Base-by-base conservation (phyloP, 257 asterid species). In the Asclepias syriaca region DNA sequence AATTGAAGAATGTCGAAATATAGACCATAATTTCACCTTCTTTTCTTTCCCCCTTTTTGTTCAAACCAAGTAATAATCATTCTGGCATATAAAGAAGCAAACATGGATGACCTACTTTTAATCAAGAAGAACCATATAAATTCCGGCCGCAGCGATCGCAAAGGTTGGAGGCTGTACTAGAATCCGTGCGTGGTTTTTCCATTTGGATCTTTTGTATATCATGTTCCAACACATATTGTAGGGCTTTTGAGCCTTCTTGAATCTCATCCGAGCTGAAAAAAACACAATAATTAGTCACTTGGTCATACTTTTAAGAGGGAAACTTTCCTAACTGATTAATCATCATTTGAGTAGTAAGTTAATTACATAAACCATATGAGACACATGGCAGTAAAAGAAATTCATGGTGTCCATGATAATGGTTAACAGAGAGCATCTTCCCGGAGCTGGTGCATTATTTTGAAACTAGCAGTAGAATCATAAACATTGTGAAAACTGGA, bases 81-180 rank as follows among this genome's bases (percentile, higher is more conserved):
- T 29, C 66, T 29, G 46, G 66, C 66, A 60, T 60, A 29, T 14
- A 61, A 21, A 29, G 18, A 14, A 16, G 68, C 68, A 37, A 37
- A 64, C 68, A 64, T 64, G 49, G 50, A 39, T 7, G 15, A 16
- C 29, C 27, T 64, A 16, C 50, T 37, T 37, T 18, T 64, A 18
- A 27, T 64, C 68, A 64, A 8, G 29, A 72, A 73, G 81, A 79
- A 53, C 59, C 82, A 21, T 88, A 84, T 82, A 81, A 57, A 83
- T 81, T 72, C 53, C 96, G 95, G 37, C 96, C 96, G 60, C 98
- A 94, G 11, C 96, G 91, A 75, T 94, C 98, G 50, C 99, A 94
- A 19, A 73, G 73, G 16, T 69, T 69, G 54, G 91, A 71, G 61
- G 76, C 66, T 19, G 83, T 19, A 68, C 77, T 87, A 27, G 84